Evolutionary conservation across 371 early-diverging fungal species (phyloP).

Genomic region (Apophysomyces ossiformis): DNA sequence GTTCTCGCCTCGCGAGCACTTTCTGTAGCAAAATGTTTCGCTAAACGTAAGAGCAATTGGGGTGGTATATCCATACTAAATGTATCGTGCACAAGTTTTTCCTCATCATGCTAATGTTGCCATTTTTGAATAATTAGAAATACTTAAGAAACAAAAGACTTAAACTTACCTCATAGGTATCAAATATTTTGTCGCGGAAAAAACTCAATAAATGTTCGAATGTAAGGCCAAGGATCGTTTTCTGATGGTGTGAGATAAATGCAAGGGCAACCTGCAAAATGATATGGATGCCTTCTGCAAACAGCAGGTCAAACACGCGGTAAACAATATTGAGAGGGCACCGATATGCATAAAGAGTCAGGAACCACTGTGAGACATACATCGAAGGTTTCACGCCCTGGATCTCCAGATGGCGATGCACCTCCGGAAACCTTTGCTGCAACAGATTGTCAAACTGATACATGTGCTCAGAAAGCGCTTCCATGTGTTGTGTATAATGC

Average conservation of each 20-base stretch:
- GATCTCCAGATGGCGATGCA: slow-evolving; percentile 65
- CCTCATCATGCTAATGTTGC: slow-evolving; percentile 20
- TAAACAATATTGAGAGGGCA: slow-evolving; percentile 84
- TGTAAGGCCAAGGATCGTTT: slow-evolving; percentile 70
- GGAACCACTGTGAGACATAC: slow-evolving; percentile 86
- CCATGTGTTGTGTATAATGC: slow-evolving; percentile 82
- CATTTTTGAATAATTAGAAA: background rate
- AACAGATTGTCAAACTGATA: slow-evolving; percentile 88
- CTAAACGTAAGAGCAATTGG: slow-evolving; percentile 22
- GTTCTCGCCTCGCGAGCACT: slow-evolving; percentile 34
- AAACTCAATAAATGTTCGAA: slow-evolving; percentile 87
- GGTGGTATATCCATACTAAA: slow-evolving; percentile 36
- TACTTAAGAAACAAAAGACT: too few species aligned
- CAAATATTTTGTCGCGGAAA: slow-evolving; percentile 78
- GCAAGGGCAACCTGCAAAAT: slow-evolving; percentile 87
- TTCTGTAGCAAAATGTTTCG: slow-evolving; percentile 34
- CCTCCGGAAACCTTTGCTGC: slow-evolving; percentile 71
- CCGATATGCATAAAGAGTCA: slow-evolving; percentile 85
- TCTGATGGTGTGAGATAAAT: slow-evolving; percentile 78
- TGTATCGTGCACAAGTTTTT: slow-evolving; percentile 38
- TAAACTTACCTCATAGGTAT: slow-evolving; percentile 59
- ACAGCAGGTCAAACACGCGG: slow-evolving; percentile 88
- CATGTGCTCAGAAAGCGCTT: slow-evolving; percentile 76
- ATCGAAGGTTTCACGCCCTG: slow-evolving; percentile 77
- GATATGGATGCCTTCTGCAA: slow-evolving; percentile 86